Evolutionary conservation across 176 grass and related monocot genomes (phyloP).

Genomic region (Eragrostis nindensis): DNA sequence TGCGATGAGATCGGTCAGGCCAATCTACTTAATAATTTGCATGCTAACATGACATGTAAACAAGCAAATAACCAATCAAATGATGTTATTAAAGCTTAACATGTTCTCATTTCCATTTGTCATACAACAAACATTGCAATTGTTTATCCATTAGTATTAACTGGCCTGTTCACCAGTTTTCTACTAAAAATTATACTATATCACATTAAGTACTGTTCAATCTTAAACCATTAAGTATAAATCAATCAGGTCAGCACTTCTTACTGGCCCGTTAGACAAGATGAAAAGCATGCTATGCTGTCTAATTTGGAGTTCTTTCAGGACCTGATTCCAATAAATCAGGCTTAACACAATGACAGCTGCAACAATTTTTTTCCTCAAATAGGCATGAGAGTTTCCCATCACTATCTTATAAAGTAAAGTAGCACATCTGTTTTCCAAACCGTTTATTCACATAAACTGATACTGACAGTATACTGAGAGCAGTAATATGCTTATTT

Average conservation of each 20-base stretch:
- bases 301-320: not conserved
- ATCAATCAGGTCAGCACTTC: slow-evolving; percentile 21
- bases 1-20: not conserved
- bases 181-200: not conserved
- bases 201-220: not conserved
- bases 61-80: not conserved
- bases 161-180: not conserved
- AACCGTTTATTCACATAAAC: not conserved
- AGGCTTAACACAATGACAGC: not conserved
- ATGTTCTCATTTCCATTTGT: slow-evolving; percentile 10
- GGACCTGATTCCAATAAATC: not conserved
- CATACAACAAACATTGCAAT: not conserved
- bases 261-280: not conserved
- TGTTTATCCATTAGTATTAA: not conserved
- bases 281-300: not conserved
- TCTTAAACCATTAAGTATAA: too few species aligned
- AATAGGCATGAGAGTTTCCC: too few species aligned
- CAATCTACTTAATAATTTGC: slow-evolving; percentile 6
- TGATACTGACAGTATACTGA: slow-evolving; percentile 3
- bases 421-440: not conserved
- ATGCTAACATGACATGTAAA: not conserved
- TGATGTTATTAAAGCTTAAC: not conserved
- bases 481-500: not conserved
- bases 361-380: not conserved
- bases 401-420: too few species aligned